phyloP scores from a whole-genome alignment of 2,329 filamentous ascomycete species.

The Fusarium annulatum region DNA sequence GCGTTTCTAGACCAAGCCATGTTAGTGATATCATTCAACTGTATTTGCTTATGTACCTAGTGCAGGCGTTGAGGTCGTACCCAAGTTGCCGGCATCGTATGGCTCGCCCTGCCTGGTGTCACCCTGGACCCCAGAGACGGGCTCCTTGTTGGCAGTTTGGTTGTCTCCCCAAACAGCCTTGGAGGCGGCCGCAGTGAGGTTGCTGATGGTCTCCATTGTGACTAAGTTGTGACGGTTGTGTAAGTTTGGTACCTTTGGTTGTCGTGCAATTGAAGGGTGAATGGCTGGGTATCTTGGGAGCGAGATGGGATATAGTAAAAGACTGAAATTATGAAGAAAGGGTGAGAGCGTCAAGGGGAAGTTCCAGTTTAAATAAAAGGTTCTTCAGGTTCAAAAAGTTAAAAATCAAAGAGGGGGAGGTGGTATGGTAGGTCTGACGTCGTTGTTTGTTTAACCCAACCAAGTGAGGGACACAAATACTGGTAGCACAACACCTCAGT shows the following conservation, averaged over 20 bases:
- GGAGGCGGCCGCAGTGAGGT: constrained; percentile 57
- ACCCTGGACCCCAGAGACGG: constrained; percentile 76
- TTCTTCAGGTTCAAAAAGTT: not conserved
- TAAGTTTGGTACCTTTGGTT: not conserved
- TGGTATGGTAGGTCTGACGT: constrained; percentile 30
- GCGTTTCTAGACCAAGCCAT: constrained; percentile 13
- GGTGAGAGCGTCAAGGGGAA: constrained; percentile 1
- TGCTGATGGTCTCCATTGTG: constrained; percentile 73
- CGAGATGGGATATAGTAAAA: constrained; percentile 16
- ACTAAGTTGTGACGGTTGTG: not conserved
- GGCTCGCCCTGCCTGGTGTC: constrained; percentile 76
- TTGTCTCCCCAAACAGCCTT: constrained; percentile 58
- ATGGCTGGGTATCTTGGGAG: constrained; percentile 20
- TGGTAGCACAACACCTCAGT: not conserved
- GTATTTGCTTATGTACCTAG: not conserved
- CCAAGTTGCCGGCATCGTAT: constrained; percentile 82
- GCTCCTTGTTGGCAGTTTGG: constrained; percentile 64
- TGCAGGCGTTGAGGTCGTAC: constrained; percentile 49
- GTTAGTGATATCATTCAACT: constrained; percentile 3
- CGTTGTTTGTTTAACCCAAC: constrained; percentile 20
- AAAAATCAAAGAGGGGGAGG: constrained; percentile 4
- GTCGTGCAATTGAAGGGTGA: not conserved
- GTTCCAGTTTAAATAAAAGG: constrained; percentile 35
- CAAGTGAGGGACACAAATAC: constrained; percentile 3
- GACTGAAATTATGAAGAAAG: not conserved